Base-by-base conservation (phyloP, 352 stramenopile species). In the Globisporangium middletonii region DNA sequence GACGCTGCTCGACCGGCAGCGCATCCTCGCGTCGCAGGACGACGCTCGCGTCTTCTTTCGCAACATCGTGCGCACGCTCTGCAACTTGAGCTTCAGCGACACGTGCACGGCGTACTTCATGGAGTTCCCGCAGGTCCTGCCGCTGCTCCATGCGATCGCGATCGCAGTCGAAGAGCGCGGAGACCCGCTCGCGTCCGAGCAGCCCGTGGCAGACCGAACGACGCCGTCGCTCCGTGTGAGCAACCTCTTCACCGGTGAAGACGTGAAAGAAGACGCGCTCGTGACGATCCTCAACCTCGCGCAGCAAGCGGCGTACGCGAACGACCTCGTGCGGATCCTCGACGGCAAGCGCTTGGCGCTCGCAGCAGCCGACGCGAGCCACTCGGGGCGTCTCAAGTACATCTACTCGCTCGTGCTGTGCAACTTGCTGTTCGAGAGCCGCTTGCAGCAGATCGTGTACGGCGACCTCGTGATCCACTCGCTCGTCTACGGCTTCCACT, bases 341-440 rank as follows among this genome's bases (percentile, higher is more conserved):
- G 72, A 89, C 23, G 76, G 79, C 6, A 88, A 81, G 41, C 63
- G 68, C 3, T 54, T 89, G 15, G 72, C 79, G 5, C 50, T 56
- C 1, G 72, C 73, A 30, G 75, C 80, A 1, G 70, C 77, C 19
- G 27, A 63, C 2, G 41, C 60, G 3, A 60, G 56, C 0, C 63
- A 76, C 57, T 86, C 77, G 0, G 55, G 56, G 35, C 60, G 66
- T 6, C 67, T 90, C 23, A 73, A 78, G 26, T 90, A 88, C 46
- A 67, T 86, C 1, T 88, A 91, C 53, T 58, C 68, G 6, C 64
- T 83, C 1, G 69, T 89, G 28, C 38, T 93, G 1, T 85, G 72
- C 55, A 90, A 91, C 41, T 48, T 89, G 28, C 57, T 90, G 9
- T 89, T 93, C 44, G 76, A 91, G 44, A 80, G 49, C 30, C 73